phyloP scores from a whole-genome alignment of 1,139 yeast genomes.

The Hyphopichia wangnamkhiaoensis region DNA sequence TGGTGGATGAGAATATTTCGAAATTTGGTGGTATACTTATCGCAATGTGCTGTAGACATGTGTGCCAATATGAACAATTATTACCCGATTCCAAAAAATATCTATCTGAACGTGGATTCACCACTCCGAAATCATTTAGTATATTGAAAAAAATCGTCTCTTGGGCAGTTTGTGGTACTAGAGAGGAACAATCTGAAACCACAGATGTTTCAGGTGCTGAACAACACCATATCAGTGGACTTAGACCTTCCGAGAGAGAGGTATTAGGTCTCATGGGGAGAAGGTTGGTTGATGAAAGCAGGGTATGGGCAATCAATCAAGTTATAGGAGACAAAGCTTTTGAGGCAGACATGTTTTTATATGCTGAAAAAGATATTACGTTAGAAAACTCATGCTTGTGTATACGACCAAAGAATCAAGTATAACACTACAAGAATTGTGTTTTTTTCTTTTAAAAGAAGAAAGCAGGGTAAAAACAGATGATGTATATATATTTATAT shows the following conservation, averaged over 20 bases:
- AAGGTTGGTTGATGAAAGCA: slow-evolving; percentile 62
- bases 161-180: slow-evolving; percentile 82
- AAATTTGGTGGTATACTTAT: slow-evolving; percentile 61
- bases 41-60: slow-evolving; percentile 95
- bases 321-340: slow-evolving; percentile 26
- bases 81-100: slow-evolving; percentile 50
- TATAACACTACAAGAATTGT: background rate
- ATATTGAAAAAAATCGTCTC: slow-evolving; percentile 67
- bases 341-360: slow-evolving; percentile 54
- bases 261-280: slow-evolving; percentile 66
- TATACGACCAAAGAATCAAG: slow-evolving; percentile 8
- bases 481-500: too few relatives aligned
- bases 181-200: slow-evolving; percentile 35
- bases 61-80: slow-evolving; percentile 60
- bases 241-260: slow-evolving; percentile 46
- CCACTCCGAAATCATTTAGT: slow-evolving; percentile 43
- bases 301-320: slow-evolving; percentile 46
- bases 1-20: slow-evolving; percentile 12
- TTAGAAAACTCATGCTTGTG: slow-evolving; percentile 69
- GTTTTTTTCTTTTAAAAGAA: background rate
- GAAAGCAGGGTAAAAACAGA: too few relatives aligned
- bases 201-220: slow-evolving; percentile 24
- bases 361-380: slow-evolving; percentile 59
- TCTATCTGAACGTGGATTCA: slow-evolving; percentile 35
- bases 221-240: slow-evolving; percentile 40